A percentile compares a stretch with the other conserved stretches of the same genome.
phyloP scores from a whole-genome alignment of 768 basidiomycete genomes.

The Lyophyllum semitale region DNA sequence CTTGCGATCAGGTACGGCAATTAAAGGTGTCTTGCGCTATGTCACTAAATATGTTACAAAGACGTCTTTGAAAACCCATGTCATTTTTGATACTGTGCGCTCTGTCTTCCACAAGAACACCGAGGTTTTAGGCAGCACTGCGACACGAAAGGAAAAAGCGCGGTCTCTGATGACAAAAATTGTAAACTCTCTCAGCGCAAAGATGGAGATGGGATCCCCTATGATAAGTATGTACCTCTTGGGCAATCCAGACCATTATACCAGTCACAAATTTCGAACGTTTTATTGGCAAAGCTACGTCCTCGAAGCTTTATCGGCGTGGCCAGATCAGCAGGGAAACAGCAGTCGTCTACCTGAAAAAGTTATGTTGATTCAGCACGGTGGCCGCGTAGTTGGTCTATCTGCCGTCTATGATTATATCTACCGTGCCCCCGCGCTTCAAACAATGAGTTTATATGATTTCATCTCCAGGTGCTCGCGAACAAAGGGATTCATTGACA shows the following conservation, averaged over 20 bases:
- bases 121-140: slow-evolving; percentile 13
- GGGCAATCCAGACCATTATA: slow-evolving; percentile 40
- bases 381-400: slow-evolving; percentile 19
- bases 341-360: slow-evolving; percentile 15
- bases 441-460: slow-evolving; percentile 25
- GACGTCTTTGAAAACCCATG: slow-evolving; percentile 34
- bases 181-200: slow-evolving; percentile 32
- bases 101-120: slow-evolving; percentile 20
- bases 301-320: slow-evolving; percentile 16
- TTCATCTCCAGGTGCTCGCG: slow-evolving; percentile 23
- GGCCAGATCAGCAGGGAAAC: slow-evolving; percentile 4
- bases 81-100: slow-evolving; percentile 33
- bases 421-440: slow-evolving; percentile 19
- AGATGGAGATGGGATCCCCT: slow-evolving; percentile 39
- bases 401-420: slow-evolving; percentile 35
- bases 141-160: slow-evolving; percentile 19
- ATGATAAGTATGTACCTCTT: slow-evolving; percentile 36
- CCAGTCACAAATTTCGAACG: slow-evolving; percentile 28
- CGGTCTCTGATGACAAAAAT: slow-evolving; percentile 33
- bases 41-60: slow-evolving; percentile 47
- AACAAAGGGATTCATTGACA: neutral
- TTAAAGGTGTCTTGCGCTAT: slow-evolving; percentile 40
- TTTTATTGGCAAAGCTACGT: slow-evolving; percentile 37
- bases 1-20: slow-evolving; percentile 37
- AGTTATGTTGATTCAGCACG: slow-evolving; percentile 17